Evolutionary conservation across 371 early-diverging fungal genomes (phyloP).

Genomic region (Mortierella sp.): DNA sequence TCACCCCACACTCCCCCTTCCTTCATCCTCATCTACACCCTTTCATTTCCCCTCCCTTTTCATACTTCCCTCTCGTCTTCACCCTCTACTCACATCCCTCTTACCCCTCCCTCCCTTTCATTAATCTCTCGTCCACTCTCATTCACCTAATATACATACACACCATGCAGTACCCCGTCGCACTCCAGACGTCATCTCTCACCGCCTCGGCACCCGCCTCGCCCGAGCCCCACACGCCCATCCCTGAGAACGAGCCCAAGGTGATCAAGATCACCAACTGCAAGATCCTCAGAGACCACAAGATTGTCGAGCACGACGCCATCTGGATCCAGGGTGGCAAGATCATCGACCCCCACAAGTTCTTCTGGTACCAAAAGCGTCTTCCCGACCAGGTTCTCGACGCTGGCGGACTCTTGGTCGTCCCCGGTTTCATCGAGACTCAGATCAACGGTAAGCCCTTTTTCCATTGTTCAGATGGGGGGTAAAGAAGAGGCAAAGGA

Average conservation of each 20-base stretch:
- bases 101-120: not conserved
- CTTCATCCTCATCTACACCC: not conserved
- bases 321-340: conserved; percentile 85
- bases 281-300: conserved; percentile 78
- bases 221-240: conserved; percentile 47
- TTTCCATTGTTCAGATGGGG: not conserved
- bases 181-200: conserved; percentile 34
- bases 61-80: not conserved
- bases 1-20: not conserved
- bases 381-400: conserved; percentile 82
- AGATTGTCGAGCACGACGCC: conserved; percentile 78
- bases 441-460: conserved; percentile 79
- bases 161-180: conserved; percentile 54
- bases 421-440: conserved; percentile 87
- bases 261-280: conserved; percentile 86
- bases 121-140: not conserved
- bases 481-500: not conserved
- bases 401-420: conserved; percentile 79
- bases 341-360: conserved; percentile 80
- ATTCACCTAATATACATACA: conserved; percentile 8
- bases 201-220: conserved; percentile 37
- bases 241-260: conserved; percentile 58
- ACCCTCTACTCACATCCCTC: not conserved
- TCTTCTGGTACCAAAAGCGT: conserved; percentile 78
- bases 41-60: not conserved